Evolutionary conservation across 768 basidiomycete species (phyloP).

Genomic region (Boletus bicolor): DNA sequence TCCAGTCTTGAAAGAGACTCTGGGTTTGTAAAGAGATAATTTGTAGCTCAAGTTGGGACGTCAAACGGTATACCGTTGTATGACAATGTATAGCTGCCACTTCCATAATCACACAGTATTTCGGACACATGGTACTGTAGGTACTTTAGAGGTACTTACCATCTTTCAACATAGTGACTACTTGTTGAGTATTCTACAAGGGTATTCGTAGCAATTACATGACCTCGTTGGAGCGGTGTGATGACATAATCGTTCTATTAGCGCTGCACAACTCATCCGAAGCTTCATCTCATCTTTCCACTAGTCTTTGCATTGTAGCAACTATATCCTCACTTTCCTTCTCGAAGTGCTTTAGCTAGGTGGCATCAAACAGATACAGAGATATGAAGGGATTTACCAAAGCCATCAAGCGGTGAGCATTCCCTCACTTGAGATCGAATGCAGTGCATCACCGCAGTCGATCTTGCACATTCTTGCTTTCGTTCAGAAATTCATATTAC

Average conservation of each 20-base stretch:
- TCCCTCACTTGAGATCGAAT: not conserved
- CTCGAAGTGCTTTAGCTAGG: not conserved
- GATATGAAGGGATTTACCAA: conserved; percentile 85
- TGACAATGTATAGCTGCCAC: too few species aligned
- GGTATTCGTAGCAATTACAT: too few species aligned
- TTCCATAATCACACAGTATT: too few species aligned
- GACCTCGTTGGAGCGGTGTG: not conserved
- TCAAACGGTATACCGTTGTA: too few species aligned
- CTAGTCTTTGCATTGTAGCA: not conserved
- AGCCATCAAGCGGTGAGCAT: conserved; percentile 64
- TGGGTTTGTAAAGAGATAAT: not conserved
- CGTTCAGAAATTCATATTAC: conserved; percentile 7
- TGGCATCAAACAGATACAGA: conserved; percentile 1
- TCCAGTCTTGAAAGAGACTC: not conserved
- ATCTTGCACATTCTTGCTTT: not conserved
- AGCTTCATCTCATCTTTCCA: not conserved
- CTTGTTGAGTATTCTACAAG: too few species aligned
- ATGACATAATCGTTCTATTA: conserved; percentile 20
- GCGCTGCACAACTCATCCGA: not conserved
- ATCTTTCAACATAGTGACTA: too few species aligned
- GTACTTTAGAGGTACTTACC: too few species aligned
- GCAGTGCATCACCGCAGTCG: conserved; percentile 3
- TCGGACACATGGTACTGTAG: too few species aligned
- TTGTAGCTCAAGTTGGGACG: too few species aligned
- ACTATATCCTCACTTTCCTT: not conserved